Evolutionary conservation across 192 early-diverging fungal genomes (phyloP), one percentile per base, ranked within the genome.

Genomic region (Coemansia sp.): DNA sequence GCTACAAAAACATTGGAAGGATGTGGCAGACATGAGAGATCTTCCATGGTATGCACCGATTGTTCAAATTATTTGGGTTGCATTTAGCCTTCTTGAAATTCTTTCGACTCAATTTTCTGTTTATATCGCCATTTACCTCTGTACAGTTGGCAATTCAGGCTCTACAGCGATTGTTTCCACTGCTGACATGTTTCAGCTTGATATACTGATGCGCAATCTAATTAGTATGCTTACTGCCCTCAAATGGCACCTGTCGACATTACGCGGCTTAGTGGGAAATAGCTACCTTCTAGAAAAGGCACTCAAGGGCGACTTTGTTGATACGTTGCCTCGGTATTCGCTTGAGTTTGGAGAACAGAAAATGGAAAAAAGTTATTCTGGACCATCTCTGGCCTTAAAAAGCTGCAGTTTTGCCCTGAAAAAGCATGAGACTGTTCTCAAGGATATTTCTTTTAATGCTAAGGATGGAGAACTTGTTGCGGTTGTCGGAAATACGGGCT

Each of bases 401-500:
- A 18, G 12, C 4, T 72, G 66, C 37, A 52, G 42, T 31, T 77
- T 77, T 46, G 58, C 40, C 3, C 59, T 66, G 39, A 59, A 37
- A 12, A 48, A 33, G 4, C 48, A 45, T 2, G 7, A 58, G 7
- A 39, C 28, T 7, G 64, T 71, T 12, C 56, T 74, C 3, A 15
- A 51, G 5, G 39, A 58, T 18, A 37, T 69, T 2, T 35, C 65
- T 0, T 39, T 80, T 15, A 35, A 48, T 13, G 59, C 48, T 0
- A 20, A 20, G 1, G 58, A 63, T 0, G 85, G 8, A 95, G 94
- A n/a, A n/a, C n/a, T n/a, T n/a, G n/a, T n/a, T n/a, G n/a, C n/a
- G n/a, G n/a, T n/a, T n/a, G n/a, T n/a, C n/a, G n/a, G n/a, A n/a
- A n/a, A n/a, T n/a, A n/a, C n/a, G n/a, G n/a, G n/a, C n/a, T n/a